Conservation (phyloP, 257 asterid genomes). For the Jaltomata sinuosa region DNA sequence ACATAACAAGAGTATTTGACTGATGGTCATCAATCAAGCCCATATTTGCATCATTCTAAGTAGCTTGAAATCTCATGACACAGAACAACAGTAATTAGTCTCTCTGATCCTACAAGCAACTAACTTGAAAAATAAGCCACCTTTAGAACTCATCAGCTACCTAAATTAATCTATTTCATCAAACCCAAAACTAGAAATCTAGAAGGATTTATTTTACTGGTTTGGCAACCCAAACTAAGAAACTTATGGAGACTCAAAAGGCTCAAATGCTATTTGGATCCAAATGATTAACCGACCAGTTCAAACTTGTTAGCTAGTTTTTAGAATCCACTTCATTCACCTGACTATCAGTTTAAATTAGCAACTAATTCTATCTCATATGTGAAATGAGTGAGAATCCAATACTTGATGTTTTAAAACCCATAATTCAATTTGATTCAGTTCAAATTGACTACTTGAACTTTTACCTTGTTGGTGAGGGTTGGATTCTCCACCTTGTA, state of each 20-base stretch:
- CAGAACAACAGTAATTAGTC: not conserved
- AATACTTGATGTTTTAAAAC: not conserved
- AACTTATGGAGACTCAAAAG: not conserved
- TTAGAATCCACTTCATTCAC: not conserved
- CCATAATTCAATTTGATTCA: not conserved
- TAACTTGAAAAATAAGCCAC: not conserved
- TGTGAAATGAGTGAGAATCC: not conserved
- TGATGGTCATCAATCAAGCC: not conserved
- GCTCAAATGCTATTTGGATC: not conserved
- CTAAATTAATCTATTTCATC: not conserved
- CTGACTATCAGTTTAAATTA: not conserved
- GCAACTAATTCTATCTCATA: not conserved
- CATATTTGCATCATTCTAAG: not conserved
- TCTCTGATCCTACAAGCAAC: not conserved
- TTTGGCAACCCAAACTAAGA: not conserved
- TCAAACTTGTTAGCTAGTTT: not conserved
- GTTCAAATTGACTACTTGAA: too few species aligned
- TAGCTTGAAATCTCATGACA: not conserved
- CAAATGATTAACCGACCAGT: not conserved
- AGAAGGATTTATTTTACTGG: not conserved
- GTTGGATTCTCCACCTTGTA: too few species aligned
- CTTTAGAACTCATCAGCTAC: not conserved
- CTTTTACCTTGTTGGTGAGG: too few species aligned
- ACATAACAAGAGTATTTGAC: not conserved
- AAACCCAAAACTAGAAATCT: not conserved